A percentile compares a stretch with the other conserved stretches of the same genome.
These are phyloP conservation scores for Phytopythium boreale DNA, from an alignment of 352 stramenopile genomes.

Conservation along the genomic window DNA sequence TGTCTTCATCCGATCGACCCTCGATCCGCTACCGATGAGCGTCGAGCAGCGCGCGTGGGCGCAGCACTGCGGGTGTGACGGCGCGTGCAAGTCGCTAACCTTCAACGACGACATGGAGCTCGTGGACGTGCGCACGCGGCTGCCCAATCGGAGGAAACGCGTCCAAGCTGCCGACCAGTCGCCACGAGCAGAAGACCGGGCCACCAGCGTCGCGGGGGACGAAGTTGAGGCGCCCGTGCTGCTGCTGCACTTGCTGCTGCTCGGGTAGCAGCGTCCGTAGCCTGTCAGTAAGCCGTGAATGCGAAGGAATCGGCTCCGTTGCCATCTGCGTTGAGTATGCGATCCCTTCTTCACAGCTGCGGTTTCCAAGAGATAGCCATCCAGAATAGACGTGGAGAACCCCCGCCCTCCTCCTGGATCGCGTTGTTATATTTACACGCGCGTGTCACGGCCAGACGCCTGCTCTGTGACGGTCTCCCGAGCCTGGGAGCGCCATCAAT, in stretches of 20 bases:
- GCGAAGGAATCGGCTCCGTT: no score
- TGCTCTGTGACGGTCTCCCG: background rate
- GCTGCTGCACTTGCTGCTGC: constrained; percentile 10
- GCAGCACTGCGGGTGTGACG: constrained; percentile 20
- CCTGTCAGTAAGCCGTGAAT: background rate
- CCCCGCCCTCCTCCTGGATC: background rate
- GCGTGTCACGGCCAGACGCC: background rate
- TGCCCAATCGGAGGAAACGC: constrained; percentile 2
- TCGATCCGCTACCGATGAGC: background rate
- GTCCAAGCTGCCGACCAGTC: background rate
- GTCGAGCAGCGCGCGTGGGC: constrained; percentile 11
- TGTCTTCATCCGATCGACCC: no score
- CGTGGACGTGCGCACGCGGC: constrained; percentile 11
- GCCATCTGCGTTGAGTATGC: no score
- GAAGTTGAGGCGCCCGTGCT: background rate
- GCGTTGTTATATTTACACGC: background rate
- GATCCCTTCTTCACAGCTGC: background rate
- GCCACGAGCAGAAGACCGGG: no score
- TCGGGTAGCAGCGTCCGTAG: background rate
- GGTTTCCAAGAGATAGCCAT: background rate
- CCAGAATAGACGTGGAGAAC: background rate
- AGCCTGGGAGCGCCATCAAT: background rate
- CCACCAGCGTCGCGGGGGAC: no score
- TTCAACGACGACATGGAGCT: constrained; percentile 26
- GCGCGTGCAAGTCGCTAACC: constrained; percentile 17